Base-by-base conservation (phyloP, 352 stramenopile genomes). In the Peronospora farinosa region DNA sequence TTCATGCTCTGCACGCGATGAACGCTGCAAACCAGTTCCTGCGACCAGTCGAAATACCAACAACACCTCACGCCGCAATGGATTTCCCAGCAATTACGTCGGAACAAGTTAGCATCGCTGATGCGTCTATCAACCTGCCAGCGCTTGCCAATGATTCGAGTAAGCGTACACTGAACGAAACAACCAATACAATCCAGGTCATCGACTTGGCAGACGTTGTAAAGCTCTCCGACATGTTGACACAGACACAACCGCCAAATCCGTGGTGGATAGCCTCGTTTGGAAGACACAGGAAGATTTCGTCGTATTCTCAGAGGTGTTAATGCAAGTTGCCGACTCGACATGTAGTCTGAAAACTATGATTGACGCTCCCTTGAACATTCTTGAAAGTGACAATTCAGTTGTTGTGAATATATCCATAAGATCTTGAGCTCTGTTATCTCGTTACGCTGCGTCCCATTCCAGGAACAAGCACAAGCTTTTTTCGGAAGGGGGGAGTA, bases 1-100 rank as follows among this genome's bases (percentile, higher is more conserved):
- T 74, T n/a, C 41, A 61, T 12, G 54, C 74, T 1, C 65, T 84
- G 39, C 47, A 54, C 6, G 47, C 51, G 10, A 52, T 65, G 1
- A 69, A 61, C 33, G 46, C 61, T 28, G 41, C 54, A 11, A 42
- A 72, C 19, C 47, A 46, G 47, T 73, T 72, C 31, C 41, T 68
- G 16, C 40, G 58, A 54, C 54, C 42, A 41, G 28, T 71, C 6
- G 25, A 68, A 15, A 13, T 71, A 31, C 25, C 19, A 2, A 35
- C 43, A 31, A 33, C 21, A 8, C 31, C 28, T 40, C 13, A 40
- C 10, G 40, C 5, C 2, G 13, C 11, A n/a, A 33, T 25, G 27
- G 38, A 48, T 23, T 13, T 41, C 4, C 15, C 32, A 44, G 17
- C 35, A 12, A 50, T 27, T 15, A 6, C 17, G 17, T 28, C 28